phyloP scores from a whole-genome alignment of 129 eudicot species.

The Artemisia tridentata region DNA sequence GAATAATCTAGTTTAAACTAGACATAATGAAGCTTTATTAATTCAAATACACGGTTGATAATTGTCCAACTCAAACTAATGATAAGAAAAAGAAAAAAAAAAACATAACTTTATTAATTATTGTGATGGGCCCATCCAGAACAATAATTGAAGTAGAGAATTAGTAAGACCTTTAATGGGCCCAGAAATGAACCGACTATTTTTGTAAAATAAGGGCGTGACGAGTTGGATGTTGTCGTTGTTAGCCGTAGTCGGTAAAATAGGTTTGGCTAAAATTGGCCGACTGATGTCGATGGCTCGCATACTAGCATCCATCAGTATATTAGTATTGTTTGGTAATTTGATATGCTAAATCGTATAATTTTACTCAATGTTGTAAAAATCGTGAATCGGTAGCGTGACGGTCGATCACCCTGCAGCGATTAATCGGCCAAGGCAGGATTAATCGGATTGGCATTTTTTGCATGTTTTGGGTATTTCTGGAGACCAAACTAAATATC shows the following conservation, averaged over 20 bases:
- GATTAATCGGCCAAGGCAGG: too few relatives aligned
- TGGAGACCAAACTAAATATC: too few relatives aligned
- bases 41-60: not conserved
- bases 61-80: not conserved
- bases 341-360: too few relatives aligned
- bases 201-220: constrained; percentile 5
- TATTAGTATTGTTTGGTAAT: not conserved
- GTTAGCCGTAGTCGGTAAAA: constrained; percentile 26
- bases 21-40: too few relatives aligned
- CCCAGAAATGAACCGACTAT: constrained; percentile 28
- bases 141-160: not conserved
- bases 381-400: too few relatives aligned
- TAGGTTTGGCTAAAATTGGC: not conserved
- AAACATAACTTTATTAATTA: not conserved
- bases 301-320: not conserved
- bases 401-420: too few relatives aligned
- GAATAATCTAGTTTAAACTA: too few relatives aligned
- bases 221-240: constrained; percentile 13
- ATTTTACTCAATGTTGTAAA: too few relatives aligned
- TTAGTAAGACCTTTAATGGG: constrained; percentile 2
- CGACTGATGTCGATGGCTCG: constrained; percentile 20
- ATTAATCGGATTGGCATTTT: too few relatives aligned
- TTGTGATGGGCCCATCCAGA: not conserved
- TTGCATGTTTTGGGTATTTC: too few relatives aligned
- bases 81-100: not conserved